These are phyloP conservation scores for Pseudopithomyces chartarum DNA, from an alignment of 2,329 filamentous ascomycete genomes.

Conservation along the genomic window DNA sequence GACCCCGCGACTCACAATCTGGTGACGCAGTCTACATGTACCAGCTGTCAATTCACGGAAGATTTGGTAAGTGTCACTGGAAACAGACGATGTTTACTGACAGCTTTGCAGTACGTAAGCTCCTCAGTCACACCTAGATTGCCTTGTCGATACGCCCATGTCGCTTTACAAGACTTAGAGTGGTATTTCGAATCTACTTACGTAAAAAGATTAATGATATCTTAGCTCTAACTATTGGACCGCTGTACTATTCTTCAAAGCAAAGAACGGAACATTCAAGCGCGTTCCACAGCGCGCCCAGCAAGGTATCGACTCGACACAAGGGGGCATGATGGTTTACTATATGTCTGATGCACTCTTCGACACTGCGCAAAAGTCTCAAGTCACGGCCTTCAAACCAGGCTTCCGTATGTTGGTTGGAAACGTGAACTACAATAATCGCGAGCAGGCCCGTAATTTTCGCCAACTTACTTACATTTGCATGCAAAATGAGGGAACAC, in stretches of 20 bases:
- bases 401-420: conserved; percentile 56
- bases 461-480: conserved; percentile 37
- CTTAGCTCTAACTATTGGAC: conserved; percentile 26
- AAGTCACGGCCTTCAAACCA: conserved; percentile 49
- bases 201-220: background rate
- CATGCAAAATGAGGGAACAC: conserved; percentile 39
- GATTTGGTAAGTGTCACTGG: conserved; percentile 31
- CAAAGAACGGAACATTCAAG: conserved; percentile 42
- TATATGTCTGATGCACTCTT: conserved; percentile 37
- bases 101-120: background rate
- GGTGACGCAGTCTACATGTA: conserved; percentile 42
- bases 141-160: background rate
- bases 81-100: background rate
- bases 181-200: background rate
- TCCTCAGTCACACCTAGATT: background rate
- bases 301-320: conserved; percentile 48
- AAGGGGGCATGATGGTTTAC: conserved; percentile 41
- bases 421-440: conserved; percentile 38
- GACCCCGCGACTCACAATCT: conserved; percentile 23
- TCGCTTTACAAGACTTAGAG: background rate
- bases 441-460: conserved; percentile 33
- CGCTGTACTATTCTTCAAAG: conserved; percentile 27
- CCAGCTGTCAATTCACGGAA: conserved; percentile 48
- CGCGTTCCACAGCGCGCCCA: conserved; percentile 49
- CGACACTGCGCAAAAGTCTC: conserved; percentile 37